Evolutionary conservation across 1,284 basidiomycete genomes (phyloP).

Genomic region (Trichosporon sp.): DNA sequence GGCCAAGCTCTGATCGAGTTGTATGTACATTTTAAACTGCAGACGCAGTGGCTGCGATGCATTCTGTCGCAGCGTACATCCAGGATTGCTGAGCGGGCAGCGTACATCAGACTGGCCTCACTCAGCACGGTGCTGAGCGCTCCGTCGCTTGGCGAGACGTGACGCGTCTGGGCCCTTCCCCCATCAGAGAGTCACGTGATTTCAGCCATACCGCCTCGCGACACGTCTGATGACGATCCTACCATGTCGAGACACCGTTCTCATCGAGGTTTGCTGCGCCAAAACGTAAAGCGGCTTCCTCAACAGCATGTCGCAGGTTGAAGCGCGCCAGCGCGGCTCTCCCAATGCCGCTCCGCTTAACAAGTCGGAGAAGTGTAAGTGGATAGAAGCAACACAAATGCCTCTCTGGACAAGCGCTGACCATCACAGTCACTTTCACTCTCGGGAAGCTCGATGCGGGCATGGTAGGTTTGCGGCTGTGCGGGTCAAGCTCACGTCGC

Average conservation of each 20-base stretch:
- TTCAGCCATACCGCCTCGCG: neutral
- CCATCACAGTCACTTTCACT: constrained; percentile 55
- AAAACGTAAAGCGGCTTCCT: neutral
- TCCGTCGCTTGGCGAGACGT: too few relatives aligned
- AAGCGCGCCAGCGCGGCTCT: neutral
- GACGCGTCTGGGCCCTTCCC: neutral
- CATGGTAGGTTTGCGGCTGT: constrained; percentile 35
- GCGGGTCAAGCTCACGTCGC: neutral
- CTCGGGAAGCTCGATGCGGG: constrained; percentile 61
- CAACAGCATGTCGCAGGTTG: constrained; percentile 1
- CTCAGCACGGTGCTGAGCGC: too few relatives aligned
- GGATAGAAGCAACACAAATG: neutral
- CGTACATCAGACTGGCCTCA: too few relatives aligned
- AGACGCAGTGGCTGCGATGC: too few relatives aligned
- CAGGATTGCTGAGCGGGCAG: too few relatives aligned
- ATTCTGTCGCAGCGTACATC: too few relatives aligned
- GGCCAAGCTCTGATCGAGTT: too few relatives aligned
- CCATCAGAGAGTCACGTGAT: neutral
- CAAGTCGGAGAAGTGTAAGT: constrained; percentile 22
- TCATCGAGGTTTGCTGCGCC: neutral
- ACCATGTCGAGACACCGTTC: neutral
- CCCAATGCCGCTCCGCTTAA: neutral
- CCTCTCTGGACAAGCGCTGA: constrained; percentile 6
- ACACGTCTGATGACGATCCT: neutral
- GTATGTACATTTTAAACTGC: too few relatives aligned